Percentiles rank a stretch among this genome's conserved stretches.
Conservation (phyloP, 495 filamentous ascomycete species). For the Xylaria intraflava region DNA sequence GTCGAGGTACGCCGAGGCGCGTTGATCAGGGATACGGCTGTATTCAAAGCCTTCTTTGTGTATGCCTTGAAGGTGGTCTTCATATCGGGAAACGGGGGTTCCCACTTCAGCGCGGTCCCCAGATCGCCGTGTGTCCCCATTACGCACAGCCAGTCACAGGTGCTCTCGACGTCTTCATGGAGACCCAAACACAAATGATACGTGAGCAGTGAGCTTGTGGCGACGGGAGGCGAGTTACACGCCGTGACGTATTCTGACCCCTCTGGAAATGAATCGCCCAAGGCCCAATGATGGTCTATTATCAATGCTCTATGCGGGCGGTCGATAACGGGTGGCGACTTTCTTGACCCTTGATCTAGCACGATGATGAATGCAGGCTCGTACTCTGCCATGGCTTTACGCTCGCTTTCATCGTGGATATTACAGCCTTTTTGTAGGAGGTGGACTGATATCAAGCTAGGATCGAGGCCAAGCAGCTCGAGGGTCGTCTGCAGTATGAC, state of each 20-base stretch:
- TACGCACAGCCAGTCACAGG: slow-evolving; percentile 47
- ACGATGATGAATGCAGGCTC: slow-evolving; percentile 49
- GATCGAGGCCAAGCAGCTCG: slow-evolving; percentile 40
- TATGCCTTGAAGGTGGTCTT: slow-evolving; percentile 46
- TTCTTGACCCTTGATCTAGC: slow-evolving; percentile 52
- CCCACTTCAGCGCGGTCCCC: slow-evolving; percentile 51
- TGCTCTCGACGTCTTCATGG: slow-evolving; percentile 34
- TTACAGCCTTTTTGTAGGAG: slow-evolving; percentile 46
- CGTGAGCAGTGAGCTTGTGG: slow-evolving; percentile 50
- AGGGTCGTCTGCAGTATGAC: slow-evolving; percentile 52
- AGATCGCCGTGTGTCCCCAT: slow-evolving; percentile 58
- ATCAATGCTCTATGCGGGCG: slow-evolving; percentile 37
- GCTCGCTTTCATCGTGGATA: slow-evolving; percentile 43
- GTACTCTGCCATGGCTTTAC: slow-evolving; percentile 37
- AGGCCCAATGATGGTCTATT: slow-evolving; percentile 52
- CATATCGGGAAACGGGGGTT: slow-evolving; percentile 54
- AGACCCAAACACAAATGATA: slow-evolving; percentile 49
- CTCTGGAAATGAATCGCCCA: slow-evolving; percentile 47
- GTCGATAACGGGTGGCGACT: slow-evolving; percentile 41
- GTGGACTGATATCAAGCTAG: slow-evolving; percentile 42
- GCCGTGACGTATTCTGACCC: slow-evolving; percentile 44
- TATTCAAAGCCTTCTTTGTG: slow-evolving; percentile 50
- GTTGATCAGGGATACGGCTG: slow-evolving; percentile 51
- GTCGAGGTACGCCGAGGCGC: slow-evolving; percentile 50
- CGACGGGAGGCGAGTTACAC: slow-evolving; percentile 50